phyloP scores from a whole-genome alignment of 139 green algal genomes.

The Picochlorum sp. region DNA sequence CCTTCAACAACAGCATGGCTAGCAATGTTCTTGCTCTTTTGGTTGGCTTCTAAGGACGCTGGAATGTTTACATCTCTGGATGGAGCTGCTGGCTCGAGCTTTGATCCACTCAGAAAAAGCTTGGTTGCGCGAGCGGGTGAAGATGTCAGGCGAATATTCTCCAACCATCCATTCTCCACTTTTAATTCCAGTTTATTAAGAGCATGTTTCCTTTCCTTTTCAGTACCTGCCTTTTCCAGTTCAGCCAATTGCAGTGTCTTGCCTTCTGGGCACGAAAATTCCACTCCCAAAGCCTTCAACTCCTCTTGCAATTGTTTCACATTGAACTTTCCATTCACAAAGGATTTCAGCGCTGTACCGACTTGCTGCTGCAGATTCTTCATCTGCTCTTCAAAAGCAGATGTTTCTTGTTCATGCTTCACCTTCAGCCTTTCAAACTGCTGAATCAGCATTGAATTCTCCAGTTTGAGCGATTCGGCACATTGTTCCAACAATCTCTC shows the following conservation, averaged over 20 bases:
- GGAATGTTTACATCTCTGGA: no score
- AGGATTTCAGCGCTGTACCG: not conserved
- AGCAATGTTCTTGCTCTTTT: not conserved
- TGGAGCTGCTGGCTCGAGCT: no score
- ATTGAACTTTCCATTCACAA: constrained; percentile 8
- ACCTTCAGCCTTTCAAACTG: constrained; percentile 27
- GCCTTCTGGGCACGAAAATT: constrained; percentile 5
- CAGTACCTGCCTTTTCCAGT: not conserved
- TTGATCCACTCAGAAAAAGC: not conserved
- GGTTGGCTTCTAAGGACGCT: not conserved
- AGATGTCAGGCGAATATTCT: not conserved
- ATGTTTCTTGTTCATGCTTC: constrained; percentile 11
- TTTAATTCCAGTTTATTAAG: not conserved
- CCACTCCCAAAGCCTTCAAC: constrained; percentile 16
- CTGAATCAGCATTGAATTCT: constrained; percentile 16
- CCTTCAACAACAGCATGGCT: not conserved
- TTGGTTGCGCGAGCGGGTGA: not conserved
- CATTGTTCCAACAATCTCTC: constrained; percentile 14
- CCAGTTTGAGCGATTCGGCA: constrained; percentile 13
- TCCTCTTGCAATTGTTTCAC: constrained; percentile 7
- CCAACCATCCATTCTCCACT: not conserved
- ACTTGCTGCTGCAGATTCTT: constrained; percentile 11
- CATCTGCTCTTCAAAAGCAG: constrained; percentile 12
- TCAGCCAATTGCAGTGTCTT: not conserved
- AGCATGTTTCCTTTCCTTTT: not conserved